phyloP scores from a whole-genome alignment of 2,329 filamentous ascomycete species.

The Colletotrichum plurivorum region DNA sequence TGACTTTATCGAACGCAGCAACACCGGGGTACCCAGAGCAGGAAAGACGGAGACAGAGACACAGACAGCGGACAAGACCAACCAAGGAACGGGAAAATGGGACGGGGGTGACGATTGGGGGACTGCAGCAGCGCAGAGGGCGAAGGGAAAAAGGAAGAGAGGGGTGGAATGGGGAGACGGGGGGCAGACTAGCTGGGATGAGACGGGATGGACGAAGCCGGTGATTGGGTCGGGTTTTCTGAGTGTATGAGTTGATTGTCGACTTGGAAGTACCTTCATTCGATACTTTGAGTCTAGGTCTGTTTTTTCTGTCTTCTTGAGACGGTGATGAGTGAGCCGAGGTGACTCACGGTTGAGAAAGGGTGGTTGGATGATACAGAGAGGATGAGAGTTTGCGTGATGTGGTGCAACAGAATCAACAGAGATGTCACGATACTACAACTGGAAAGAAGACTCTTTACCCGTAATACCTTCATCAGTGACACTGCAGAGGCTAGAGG shows the following conservation, averaged over 20 bases:
- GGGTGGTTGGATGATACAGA: no score
- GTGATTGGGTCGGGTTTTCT: constrained; percentile 17
- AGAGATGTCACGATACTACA: no score
- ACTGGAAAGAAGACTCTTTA: no score
- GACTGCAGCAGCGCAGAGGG: not conserved
- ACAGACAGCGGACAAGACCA: not conserved
- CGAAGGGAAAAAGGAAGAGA: not conserved
- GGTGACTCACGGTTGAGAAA: not conserved
- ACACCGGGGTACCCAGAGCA: not conserved
- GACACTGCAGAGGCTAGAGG: no score
- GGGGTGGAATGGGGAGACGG: not conserved
- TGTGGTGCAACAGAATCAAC: no score
- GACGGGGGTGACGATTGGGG: constrained; percentile 12
- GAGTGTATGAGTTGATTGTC: not conserved
- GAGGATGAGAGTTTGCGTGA: no score
- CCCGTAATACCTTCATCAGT: no score
- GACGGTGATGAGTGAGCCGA: no score
- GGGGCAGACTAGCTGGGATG: constrained; percentile 20
- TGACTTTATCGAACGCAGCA: no score
- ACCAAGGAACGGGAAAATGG: constrained; percentile 33
- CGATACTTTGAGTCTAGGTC: not conserved
- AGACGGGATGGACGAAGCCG: constrained; percentile 25
- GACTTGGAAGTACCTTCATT: not conserved
- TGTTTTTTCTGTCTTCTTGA: not conserved
- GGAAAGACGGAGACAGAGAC: constrained; percentile 9